Percentiles rank a stretch among this genome's conserved stretches.
Conservation (phyloP, 495 filamentous ascomycete species). For the Clavariopsis aquatica region DNA sequence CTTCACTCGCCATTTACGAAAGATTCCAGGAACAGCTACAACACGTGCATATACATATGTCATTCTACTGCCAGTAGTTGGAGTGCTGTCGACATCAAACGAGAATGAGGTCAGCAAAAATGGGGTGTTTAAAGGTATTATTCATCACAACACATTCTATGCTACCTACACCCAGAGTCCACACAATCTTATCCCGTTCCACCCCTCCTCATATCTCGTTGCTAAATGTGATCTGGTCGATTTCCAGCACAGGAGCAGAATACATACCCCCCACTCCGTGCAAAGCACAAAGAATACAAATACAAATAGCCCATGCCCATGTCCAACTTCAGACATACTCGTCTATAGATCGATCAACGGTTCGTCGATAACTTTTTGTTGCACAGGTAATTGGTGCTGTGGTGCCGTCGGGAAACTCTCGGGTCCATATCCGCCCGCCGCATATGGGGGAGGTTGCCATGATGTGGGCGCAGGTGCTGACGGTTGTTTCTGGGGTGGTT, state of each 20-base stretch:
- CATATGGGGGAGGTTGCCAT: constrained; percentile 35
- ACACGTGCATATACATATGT: background rate
- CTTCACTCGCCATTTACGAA: too few relatives aligned
- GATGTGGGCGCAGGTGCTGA: constrained; percentile 47
- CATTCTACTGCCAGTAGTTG: too few relatives aligned
- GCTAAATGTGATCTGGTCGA: too few relatives aligned
- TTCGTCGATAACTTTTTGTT: constrained; percentile 68
- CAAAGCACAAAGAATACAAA: constrained; percentile 7
- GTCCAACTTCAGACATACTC: background rate
- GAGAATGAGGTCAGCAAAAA: background rate
- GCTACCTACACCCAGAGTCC: background rate
- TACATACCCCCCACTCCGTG: background rate
- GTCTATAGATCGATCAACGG: constrained; percentile 80
- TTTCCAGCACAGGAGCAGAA: too few relatives aligned
- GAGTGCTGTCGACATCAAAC: too few relatives aligned
- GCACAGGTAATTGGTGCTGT: constrained; percentile 58
- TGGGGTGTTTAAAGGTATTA: background rate
- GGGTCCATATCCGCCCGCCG: constrained; percentile 56
- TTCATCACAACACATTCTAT: background rate
- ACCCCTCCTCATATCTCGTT: too few relatives aligned
- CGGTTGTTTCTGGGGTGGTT: constrained; percentile 50
- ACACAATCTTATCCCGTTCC: background rate
- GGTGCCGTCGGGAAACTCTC: constrained; percentile 65
- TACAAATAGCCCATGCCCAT: background rate
- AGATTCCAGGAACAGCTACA: too few relatives aligned